These are phyloP conservation scores for Talaromyces atroroseus DNA, from an alignment of 2,329 filamentous ascomycete species.

Conservation along the genomic window DNA sequence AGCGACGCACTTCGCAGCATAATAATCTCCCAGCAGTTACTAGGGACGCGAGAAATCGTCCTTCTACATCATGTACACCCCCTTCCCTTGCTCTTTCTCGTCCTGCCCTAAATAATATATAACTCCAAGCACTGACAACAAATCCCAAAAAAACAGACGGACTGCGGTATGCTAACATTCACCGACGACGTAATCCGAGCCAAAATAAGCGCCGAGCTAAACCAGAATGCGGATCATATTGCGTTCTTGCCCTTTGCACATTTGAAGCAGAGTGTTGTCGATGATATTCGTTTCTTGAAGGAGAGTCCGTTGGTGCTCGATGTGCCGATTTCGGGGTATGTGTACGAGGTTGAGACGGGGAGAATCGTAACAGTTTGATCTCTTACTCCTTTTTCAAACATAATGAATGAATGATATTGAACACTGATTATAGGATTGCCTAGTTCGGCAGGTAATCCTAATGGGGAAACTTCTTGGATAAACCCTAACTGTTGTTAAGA, in stretches of 20 bases:
- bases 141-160: constrained; percentile 41
- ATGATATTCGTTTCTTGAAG: constrained; percentile 62
- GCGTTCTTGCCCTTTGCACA: constrained; percentile 64
- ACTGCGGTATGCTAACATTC: constrained; percentile 68
- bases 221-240: constrained; percentile 41
- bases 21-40: constrained; percentile 71
- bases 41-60: constrained; percentile 70
- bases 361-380: constrained; percentile 45
- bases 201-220: constrained; percentile 53
- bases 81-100: background rate
- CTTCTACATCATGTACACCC: constrained; percentile 45
- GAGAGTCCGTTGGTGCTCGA: constrained; percentile 54
- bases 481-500: background rate
- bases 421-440: background rate
- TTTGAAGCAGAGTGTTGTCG: constrained; percentile 57
- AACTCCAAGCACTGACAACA: too few species aligned
- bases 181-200: constrained; percentile 43
- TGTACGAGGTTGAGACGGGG: constrained; percentile 71
- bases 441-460: background rate
- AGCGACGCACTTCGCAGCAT: constrained; percentile 67
- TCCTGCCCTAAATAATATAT: too few species aligned
- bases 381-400: too few species aligned
- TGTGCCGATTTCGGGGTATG: constrained; percentile 62
- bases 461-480: background rate
- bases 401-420: background rate